phyloP scores from a whole-genome alignment of 352 stramenopile genomes.

The Pythium rishiriense region DNA sequence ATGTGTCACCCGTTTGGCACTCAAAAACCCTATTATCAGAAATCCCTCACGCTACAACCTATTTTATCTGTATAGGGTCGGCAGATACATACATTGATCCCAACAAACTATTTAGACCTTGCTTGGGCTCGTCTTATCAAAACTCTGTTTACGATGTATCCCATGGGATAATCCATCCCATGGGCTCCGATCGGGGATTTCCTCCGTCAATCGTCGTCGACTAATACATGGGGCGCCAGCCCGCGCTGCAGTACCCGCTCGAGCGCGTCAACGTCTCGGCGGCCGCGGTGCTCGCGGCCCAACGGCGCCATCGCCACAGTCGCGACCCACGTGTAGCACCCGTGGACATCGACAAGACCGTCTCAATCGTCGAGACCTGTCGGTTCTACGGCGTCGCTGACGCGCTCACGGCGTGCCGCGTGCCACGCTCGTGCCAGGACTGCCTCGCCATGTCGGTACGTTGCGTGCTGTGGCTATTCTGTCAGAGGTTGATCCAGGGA shows the following conservation, averaged over 20 bases:
- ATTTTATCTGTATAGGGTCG: no score
- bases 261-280: not conserved
- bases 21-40: no score
- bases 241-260: not conserved
- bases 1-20: no score
- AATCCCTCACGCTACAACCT: no score
- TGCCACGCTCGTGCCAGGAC: constrained; percentile 16
- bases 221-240: not conserved
- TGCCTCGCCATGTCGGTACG: constrained; percentile 12
- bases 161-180: no score
- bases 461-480: not conserved
- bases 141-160: no score
- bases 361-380: constrained; percentile 8
- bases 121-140: no score
- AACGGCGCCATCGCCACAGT: not conserved
- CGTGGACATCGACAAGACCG: not conserved
- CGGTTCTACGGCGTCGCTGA: constrained; percentile 11
- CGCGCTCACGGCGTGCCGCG: constrained; percentile 4
- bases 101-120: no score
- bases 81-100: no score
- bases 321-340: constrained; percentile 6
- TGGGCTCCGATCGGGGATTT: no score
- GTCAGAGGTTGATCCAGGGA: no score
- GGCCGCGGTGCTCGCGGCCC: not conserved
- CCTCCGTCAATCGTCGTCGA: not conserved